Evolutionary conservation across 164 flowering plant species (phyloP), one percentile per base, ranked within the genome.

Genomic region (Vitis labrusca): DNA sequence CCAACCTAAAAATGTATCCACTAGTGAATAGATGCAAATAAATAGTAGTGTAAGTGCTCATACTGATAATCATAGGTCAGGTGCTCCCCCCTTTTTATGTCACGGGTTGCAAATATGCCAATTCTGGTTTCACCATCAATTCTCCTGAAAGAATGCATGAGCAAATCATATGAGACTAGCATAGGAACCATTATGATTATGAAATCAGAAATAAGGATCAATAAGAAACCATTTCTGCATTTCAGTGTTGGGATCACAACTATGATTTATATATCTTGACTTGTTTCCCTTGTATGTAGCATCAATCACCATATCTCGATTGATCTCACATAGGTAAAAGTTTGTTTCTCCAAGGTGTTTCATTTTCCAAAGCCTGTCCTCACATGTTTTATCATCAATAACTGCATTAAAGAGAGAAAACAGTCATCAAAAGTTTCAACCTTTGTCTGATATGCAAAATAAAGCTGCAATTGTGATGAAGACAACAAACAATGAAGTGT

Each of bases 361-460:
- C 99, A 96, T 96, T 66, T 86, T 82, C 99, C 99, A 96, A 67
- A 96, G 97, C 81, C 99, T 92, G 65, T 91, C 96, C 78, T 93
- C 99, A 78, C 99, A 96, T 12, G 91, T 88, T 83, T 91, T 84
- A 73, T 96, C 99, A 85, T 96, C 99, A 71, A 96, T 96, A 71
- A 96, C 99, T 96, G 85, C 67, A 64, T 74, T 37, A 50, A 60
- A 72, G 65, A 50, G 63, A 66, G 16, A 52, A 54, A 15, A 3
- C 19, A 75, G 52, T 16, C 23, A 48, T 65, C 17, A 72, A 52
- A 23, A 50, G 8, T 14, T 55, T 44, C 16, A 13, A 63, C 58
- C 54, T 16, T 14, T 3, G 27, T 10, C 23, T 9, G 56, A 51
- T 10, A 12, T 59, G 12, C 3, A 17, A 49, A n/a, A 64, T 10